A percentile compares a stretch with the other conserved stretches of the same genome.
phyloP scores from a whole-genome alignment of 768 basidiomycete genomes.

The Lepiota brunneoincarnata region DNA sequence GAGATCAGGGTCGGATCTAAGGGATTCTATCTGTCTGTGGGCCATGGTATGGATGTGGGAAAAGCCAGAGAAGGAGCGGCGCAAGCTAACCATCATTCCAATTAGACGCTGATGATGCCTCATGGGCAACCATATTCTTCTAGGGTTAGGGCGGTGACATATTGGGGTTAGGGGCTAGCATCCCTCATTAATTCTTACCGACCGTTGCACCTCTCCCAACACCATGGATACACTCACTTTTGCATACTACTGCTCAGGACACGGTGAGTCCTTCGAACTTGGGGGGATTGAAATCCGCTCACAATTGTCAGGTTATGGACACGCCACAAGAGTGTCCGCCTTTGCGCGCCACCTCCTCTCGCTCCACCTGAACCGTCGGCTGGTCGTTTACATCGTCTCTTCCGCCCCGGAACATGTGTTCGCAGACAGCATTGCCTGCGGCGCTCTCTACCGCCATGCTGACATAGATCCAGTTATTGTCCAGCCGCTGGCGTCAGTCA shows the following conservation, averaged over 20 bases:
- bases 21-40: constrained; percentile 1
- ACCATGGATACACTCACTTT: constrained; percentile 29
- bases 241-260: constrained; percentile 76
- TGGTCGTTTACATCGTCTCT: constrained; percentile 63
- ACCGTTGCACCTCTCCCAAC: background rate
- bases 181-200: background rate
- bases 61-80: background rate
- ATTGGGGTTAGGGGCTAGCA: constrained; percentile 17
- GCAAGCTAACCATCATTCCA: too few relatives aligned
- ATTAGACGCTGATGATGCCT: background rate
- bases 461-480: constrained; percentile 79
- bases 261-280: constrained; percentile 42
- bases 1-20: background rate
- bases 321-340: constrained; percentile 80
- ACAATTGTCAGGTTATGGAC: constrained; percentile 63
- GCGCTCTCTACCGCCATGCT: constrained; percentile 67
- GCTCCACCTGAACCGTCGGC: constrained; percentile 34
- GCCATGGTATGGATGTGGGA: constrained; percentile 3
- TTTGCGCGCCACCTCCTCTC: constrained; percentile 59
- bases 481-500: constrained; percentile 71
- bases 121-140: constrained; percentile 3
- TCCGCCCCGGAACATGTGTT: constrained; percentile 76
- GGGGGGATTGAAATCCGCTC: background rate
- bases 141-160: constrained; percentile 4
- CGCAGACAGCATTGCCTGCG: constrained; percentile 55